Evolutionary conservation across 2,329 filamentous ascomycete genomes (phyloP), one percentile per base, ranked within the genome.

Genomic region (Aspergillus brasiliensis): DNA sequence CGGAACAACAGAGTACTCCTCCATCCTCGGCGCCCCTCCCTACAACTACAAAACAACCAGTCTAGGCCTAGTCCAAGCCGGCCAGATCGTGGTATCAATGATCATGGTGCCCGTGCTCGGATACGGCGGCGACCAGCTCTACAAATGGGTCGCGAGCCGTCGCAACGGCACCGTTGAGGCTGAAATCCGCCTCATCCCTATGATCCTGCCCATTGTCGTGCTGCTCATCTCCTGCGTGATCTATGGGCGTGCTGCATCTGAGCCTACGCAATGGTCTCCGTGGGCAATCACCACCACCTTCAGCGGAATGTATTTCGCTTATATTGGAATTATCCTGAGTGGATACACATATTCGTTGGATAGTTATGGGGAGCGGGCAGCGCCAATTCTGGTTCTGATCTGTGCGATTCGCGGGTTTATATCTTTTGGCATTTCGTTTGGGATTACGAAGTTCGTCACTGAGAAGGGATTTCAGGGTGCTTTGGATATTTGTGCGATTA

Each of bases 71-170:
- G 59, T 62, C 2, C 59, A 62, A 5, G 59, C 51, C 2, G 59
- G 59, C 6, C 59, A 62, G 10, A 62, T 62, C 17, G 56, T 56
- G 37, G 44, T 52, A 19, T 59, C 56, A 17, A 55, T 62, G 27
- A 58, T 62, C 21, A 59, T 62, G 46, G 56, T 62, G 17, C 59
- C 59, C 7, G 28, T 62, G 2, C 51, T 62, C 23, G 59, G 59
- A n/a, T 59, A 62, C 47, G 59, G 59, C 8, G 58, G 59, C 11
- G 59, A 62, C 3, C 17, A 49, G 5, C 37, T 57, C n/a, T 56
- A 59, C 31, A 42, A 31, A n/a, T 28, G 21, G 8, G 38, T 62
- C 5, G 55, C 59, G 0, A 25, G 37, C 0, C 59, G 28, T 15
- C 53, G 46, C 46, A 37, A 21, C 8, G 59, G 59, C 5, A 37